These are phyloP conservation scores for Excoecaria cochinchinensis DNA, from an alignment of 345 rosid genomes.

Conservation along the genomic window DNA sequence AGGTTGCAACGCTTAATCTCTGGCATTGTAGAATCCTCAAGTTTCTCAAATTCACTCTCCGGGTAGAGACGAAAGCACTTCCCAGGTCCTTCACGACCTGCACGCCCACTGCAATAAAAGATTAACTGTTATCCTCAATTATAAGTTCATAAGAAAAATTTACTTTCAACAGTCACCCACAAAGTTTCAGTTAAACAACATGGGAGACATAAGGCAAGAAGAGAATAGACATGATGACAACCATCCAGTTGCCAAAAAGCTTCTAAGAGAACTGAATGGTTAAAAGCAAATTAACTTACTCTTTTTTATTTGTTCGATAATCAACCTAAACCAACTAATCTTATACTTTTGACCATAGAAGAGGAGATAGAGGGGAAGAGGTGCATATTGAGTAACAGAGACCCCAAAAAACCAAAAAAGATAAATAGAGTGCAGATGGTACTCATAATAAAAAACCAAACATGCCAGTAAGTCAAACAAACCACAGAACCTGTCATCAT, in stretches of 20 bases:
- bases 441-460: not conserved
- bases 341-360: not conserved
- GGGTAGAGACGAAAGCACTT: slow-evolving; percentile 93
- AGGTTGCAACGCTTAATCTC: slow-evolving; percentile 95
- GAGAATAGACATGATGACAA: not conserved
- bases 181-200: not conserved
- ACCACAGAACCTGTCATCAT: not conserved
- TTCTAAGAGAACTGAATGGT: not conserved
- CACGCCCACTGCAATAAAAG: slow-evolving; percentile 70
- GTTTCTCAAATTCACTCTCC: slow-evolving; percentile 81
- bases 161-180: not conserved
- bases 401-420: not conserved
- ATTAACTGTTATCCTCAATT: slow-evolving; percentile 10
- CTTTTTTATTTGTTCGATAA: not conserved
- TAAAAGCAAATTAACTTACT: not conserved
- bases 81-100: slow-evolving; percentile 96
- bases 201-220: not conserved
- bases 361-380: not conserved
- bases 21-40: slow-evolving; percentile 86
- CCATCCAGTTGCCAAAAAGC: not conserved
- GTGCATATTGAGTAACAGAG: not conserved
- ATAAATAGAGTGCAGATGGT: not conserved
- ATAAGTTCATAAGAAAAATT: not conserved
- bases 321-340: not conserved
- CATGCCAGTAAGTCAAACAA: not conserved